Conservation (phyloP, 164 flowering plant species). For the Pachysandra terminalis region DNA sequence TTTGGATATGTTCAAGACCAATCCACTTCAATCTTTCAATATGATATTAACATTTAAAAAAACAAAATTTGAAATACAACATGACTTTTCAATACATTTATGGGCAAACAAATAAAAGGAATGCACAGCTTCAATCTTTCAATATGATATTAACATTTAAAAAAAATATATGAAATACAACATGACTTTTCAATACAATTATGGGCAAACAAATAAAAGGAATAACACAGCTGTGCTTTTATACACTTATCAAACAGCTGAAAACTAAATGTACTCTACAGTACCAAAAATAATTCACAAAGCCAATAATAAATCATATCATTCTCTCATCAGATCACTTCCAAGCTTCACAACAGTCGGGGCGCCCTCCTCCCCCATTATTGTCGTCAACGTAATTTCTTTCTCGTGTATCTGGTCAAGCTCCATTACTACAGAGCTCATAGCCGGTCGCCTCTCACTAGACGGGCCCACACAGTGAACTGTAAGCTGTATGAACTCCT, state of each 20-base stretch:
- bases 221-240: conserved; percentile 57
- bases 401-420: conserved; percentile 72
- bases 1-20: neutral
- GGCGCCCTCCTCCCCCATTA: conserved; percentile 87
- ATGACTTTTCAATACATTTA: conserved; percentile 20
- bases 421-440: conserved; percentile 65
- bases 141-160: conserved; percentile 30
- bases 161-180: conserved; percentile 32
- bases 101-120: conserved; percentile 19
- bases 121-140: conserved; percentile 39
- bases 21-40: conserved; percentile 25
- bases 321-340: conserved; percentile 59
- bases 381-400: conserved; percentile 71
- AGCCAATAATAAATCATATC: conserved; percentile 5
- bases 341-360: conserved; percentile 78
- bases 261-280: conserved; percentile 22
- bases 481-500: conserved; percentile 50
- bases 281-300: conserved; percentile 21
- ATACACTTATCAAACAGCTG: conserved; percentile 83
- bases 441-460: conserved; percentile 71
- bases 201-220: conserved; percentile 16
- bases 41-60: conserved; percentile 29
- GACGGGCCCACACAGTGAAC: conserved; percentile 55
- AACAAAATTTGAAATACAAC: conserved; percentile 29
- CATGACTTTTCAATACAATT: conserved; percentile 20